These are phyloP conservation scores for Euphrasia confusa DNA, from an alignment of 257 asterid species.

Conservation along the genomic window DNA sequence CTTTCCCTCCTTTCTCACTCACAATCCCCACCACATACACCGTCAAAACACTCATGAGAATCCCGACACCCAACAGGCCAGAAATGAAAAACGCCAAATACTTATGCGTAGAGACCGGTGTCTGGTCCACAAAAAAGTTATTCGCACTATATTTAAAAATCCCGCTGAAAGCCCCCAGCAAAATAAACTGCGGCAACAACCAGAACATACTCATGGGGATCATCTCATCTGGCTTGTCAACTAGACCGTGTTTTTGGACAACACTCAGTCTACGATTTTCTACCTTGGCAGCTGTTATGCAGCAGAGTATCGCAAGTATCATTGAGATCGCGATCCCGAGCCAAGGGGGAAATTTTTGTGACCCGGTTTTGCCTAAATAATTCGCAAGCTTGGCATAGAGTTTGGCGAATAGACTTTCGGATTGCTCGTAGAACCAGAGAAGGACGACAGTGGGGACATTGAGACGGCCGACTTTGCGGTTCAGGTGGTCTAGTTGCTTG, in stretches of 20 bases:
- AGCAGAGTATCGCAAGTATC: constrained; percentile 37
- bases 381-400: constrained; percentile 20
- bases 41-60: constrained; percentile 25
- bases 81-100: constrained; percentile 24
- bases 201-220: constrained; percentile 46
- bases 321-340: constrained; percentile 34
- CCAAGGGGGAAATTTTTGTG: constrained; percentile 26
- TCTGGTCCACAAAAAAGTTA: constrained; percentile 31
- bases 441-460: constrained; percentile 26
- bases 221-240: constrained; percentile 34
- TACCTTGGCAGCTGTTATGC: constrained; percentile 47
- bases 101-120: constrained; percentile 19
- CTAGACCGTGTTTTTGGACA: constrained; percentile 31
- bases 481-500: constrained; percentile 31
- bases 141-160: constrained; percentile 22
- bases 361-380: constrained; percentile 5
- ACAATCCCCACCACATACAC: constrained; percentile 38
- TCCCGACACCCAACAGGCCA: constrained; percentile 30
- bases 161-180: constrained; percentile 30
- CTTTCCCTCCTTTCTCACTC: constrained; percentile 34
- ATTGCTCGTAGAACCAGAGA: constrained; percentile 31
- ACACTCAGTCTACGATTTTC: constrained; percentile 39
- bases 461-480: constrained; percentile 30
- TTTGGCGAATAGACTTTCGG: constrained; percentile 18
- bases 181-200: constrained; percentile 41